Conservation (phyloP, 1,284 basidiomycete species). For the Ganoderma lucidum region DNA sequence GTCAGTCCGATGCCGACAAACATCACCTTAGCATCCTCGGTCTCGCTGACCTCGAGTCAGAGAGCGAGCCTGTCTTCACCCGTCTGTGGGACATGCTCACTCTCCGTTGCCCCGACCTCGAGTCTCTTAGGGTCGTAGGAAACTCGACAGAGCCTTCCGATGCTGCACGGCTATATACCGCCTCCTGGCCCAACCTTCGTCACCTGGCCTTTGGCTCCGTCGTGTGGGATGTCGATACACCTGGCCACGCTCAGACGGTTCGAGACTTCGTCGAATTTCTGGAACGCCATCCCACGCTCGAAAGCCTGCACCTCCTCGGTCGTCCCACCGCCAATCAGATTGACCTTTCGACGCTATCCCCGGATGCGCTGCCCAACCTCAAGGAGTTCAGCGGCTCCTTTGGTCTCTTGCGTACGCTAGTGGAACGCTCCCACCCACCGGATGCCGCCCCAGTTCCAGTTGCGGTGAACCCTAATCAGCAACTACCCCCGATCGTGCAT, state of each 20-base stretch:
- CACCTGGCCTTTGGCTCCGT: slow-evolving; percentile 69
- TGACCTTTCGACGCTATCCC: slow-evolving; percentile 57
- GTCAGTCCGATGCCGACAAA: slow-evolving; percentile 45
- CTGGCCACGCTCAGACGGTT: slow-evolving; percentile 41
- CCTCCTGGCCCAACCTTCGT: slow-evolving; percentile 68
- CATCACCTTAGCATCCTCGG: slow-evolving; percentile 20
- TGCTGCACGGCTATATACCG: slow-evolving; percentile 50
- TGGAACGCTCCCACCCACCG: slow-evolving; percentile 27
- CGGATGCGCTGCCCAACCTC: slow-evolving; percentile 55
- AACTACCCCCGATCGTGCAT: slow-evolving; percentile 11
- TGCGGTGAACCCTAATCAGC: slow-evolving; percentile 22
- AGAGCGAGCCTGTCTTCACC: slow-evolving; percentile 49
- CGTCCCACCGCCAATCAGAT: slow-evolving; percentile 58
- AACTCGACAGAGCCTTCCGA: slow-evolving; percentile 56
- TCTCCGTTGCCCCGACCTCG: slow-evolving; percentile 63
- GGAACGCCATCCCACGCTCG: slow-evolving; percentile 65
- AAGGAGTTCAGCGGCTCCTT: slow-evolving; percentile 67
- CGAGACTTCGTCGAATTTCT: slow-evolving; percentile 69
- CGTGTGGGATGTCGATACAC: slow-evolving; percentile 57
- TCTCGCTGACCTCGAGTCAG: slow-evolving; percentile 34
- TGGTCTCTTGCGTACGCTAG: slow-evolving; percentile 65
- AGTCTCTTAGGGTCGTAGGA: slow-evolving; percentile 67
- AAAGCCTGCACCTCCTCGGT: slow-evolving; percentile 60
- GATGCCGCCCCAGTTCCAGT: slow-evolving; percentile 12
- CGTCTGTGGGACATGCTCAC: slow-evolving; percentile 75